Base-by-base conservation (phyloP, 2,329 filamentous ascomycete species). In the Pseudocercospora macadamiae region DNA sequence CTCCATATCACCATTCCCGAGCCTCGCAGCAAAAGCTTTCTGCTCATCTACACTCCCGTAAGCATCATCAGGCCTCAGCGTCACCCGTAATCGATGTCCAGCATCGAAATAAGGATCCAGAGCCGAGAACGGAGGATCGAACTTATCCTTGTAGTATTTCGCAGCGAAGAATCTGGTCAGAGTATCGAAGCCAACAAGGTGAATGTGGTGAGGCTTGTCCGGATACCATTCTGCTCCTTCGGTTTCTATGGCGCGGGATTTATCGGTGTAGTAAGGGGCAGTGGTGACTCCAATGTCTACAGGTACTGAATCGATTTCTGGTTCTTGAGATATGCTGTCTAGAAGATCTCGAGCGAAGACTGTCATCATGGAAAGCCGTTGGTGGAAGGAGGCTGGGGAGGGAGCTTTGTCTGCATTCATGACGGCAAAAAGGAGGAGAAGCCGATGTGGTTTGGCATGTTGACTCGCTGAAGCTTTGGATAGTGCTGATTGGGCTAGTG, bases 131-230 rank as follows among this genome's bases (percentile, higher is more conserved):
- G 88, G 66, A 70, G 77, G 70, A 55, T 73, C 32, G 68, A 77
- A 63, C 54, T 71, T 65, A 4, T 73, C 71, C 69, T 91, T 91
- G 74, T 93, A 93, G 71, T 89, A 90, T 0, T 88, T 82, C 49
- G 89, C 79, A 54, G 90, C 84, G 53, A 93, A 85, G 53, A 93
- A 84, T 18, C 90, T 83, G 14, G 89, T 84, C 5, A 93, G 75
- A 0, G 90, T 93, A 68, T 93, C 90, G 70, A 86, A 93, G 25
- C 90, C 90, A 1, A 86, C 83, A 2, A 93, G 82, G 68, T 90
- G 90, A 3, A 89, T 76, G 67, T 91, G 88, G 54, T 58, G 69
- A 0, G 77, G 76, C 6, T 68, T 62, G 16, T 68, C 68, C 0
- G 75, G 68, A 51, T 72, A 73, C 3, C 67, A 70, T 14, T 75